A percentile compares a stretch with the other conserved stretches of the same genome.
phyloP scores from a whole-genome alignment of 2,329 filamentous ascomycete species.

The Colletotrichum incanum region DNA sequence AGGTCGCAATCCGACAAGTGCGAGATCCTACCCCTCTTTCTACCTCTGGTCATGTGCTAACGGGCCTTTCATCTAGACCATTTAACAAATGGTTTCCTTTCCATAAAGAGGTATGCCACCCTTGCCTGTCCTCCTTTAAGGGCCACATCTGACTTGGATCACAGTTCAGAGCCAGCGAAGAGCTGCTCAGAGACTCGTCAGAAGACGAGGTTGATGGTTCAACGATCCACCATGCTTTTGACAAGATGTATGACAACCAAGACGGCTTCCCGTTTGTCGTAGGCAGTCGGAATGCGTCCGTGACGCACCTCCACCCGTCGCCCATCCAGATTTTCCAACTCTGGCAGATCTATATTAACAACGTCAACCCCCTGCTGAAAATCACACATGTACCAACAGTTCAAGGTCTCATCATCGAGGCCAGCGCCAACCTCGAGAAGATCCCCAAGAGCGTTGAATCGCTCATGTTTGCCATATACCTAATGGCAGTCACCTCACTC shows the following conservation, averaged over 20 bases:
- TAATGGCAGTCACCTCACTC: slow-evolving; percentile 72
- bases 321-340: slow-evolving; percentile 74
- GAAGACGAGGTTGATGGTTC: slow-evolving; percentile 71
- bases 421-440: slow-evolving; percentile 68
- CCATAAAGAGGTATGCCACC: slow-evolving; percentile 64
- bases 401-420: slow-evolving; percentile 76
- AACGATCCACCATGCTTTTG: slow-evolving; percentile 71
- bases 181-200: slow-evolving; percentile 68
- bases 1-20: slow-evolving; percentile 49
- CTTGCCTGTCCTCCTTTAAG: background rate
- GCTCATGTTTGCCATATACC: slow-evolving; percentile 78
- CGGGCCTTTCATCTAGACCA: slow-evolving; percentile 19
- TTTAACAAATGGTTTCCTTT: slow-evolving; percentile 67
- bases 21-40: slow-evolving; percentile 6
- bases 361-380: slow-evolving; percentile 79
- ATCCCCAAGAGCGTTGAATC: slow-evolving; percentile 73
- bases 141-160: slow-evolving; percentile 7
- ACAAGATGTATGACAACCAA: slow-evolving; percentile 70
- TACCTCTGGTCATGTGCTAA: slow-evolving; percentile 26
- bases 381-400: slow-evolving; percentile 77
- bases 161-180: slow-evolving; percentile 67
- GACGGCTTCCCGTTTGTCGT: slow-evolving; percentile 73
- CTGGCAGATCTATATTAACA: slow-evolving; percentile 80
- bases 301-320: slow-evolving; percentile 67
- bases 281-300: slow-evolving; percentile 59